phyloP scores from a whole-genome alignment of 305 asterid species.

The Fraxinus paxiana region DNA sequence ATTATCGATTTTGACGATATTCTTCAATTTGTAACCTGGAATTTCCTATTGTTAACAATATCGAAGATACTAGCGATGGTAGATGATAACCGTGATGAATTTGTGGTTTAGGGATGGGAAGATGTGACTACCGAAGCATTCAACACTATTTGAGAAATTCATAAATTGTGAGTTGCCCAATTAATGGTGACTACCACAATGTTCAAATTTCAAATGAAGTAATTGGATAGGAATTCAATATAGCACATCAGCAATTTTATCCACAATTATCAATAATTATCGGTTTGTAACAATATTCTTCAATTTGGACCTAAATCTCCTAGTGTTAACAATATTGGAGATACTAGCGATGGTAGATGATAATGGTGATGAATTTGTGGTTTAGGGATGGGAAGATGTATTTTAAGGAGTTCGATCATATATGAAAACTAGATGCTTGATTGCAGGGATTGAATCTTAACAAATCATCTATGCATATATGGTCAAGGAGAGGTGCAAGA shows the following conservation, averaged over 20 bases:
- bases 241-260: background rate
- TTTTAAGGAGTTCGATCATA: background rate
- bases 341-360: no score
- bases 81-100: background rate
- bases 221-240: background rate
- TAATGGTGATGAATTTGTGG: no score
- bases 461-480: background rate
- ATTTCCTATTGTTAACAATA: background rate
- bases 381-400: background rate
- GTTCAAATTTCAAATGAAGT: background rate
- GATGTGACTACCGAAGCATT: background rate
- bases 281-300: background rate
- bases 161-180: background rate
- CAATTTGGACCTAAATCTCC: background rate
- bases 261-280: background rate
- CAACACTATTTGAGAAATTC: background rate
- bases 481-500: background rate
- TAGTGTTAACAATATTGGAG: no score
- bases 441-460: background rate
- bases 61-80: background rate
- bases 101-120: background rate
- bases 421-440: background rate
- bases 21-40: background rate
- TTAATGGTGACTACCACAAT: background rate
- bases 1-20: background rate